These are phyloP conservation scores for Colletotrichum liriopes DNA, from an alignment of 2,329 filamentous ascomycete species.

Conservation along the genomic window DNA sequence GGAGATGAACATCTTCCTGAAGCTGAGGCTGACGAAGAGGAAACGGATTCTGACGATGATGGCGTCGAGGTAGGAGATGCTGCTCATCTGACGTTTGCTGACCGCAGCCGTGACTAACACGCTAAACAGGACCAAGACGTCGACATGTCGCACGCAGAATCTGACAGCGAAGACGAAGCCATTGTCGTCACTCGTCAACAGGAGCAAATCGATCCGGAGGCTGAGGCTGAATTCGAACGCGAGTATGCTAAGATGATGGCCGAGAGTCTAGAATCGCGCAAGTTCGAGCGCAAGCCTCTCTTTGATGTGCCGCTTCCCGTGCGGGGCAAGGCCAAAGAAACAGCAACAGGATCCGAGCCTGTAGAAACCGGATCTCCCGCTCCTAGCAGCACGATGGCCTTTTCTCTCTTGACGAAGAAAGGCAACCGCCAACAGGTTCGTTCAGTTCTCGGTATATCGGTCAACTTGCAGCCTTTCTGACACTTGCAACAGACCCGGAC, in stretches of 20 bases:
- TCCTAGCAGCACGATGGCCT: constrained; percentile 83
- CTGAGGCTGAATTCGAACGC: constrained; percentile 96
- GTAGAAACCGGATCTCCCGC: constrained; percentile 35
- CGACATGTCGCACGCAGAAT: constrained; percentile 67
- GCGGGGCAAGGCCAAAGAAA: constrained; percentile 69
- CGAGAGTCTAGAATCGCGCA: constrained; percentile 94
- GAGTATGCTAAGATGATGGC: constrained; percentile 99
- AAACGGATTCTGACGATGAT: constrained; percentile 53
- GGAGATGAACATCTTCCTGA: constrained; percentile 76
- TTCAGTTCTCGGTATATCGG: not conserved
- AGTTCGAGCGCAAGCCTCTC: constrained; percentile 93
- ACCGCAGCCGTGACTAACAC: constrained; percentile 5
- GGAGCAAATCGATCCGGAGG: constrained; percentile 91
- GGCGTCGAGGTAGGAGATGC: constrained; percentile 19
- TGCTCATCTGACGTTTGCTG: constrained; percentile 40
- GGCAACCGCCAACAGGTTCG: constrained; percentile 93
- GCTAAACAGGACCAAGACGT: constrained; percentile 64
- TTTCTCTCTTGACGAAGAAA: constrained; percentile 94
- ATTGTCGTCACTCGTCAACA: constrained; percentile 94
- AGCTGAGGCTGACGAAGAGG: constrained; percentile 71
- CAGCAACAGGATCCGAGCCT: constrained; percentile 34
- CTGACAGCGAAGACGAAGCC: constrained; percentile 85
- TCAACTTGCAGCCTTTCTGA: constrained; percentile 38
- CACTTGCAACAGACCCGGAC: constrained; percentile 79
- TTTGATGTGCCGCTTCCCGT: constrained; percentile 99